Percentiles rank a stretch among this genome's conserved stretches.
These are phyloP conservation scores for Phytopythium vexans DNA, from an alignment of 352 stramenopile species.

Conservation along the genomic window DNA sequence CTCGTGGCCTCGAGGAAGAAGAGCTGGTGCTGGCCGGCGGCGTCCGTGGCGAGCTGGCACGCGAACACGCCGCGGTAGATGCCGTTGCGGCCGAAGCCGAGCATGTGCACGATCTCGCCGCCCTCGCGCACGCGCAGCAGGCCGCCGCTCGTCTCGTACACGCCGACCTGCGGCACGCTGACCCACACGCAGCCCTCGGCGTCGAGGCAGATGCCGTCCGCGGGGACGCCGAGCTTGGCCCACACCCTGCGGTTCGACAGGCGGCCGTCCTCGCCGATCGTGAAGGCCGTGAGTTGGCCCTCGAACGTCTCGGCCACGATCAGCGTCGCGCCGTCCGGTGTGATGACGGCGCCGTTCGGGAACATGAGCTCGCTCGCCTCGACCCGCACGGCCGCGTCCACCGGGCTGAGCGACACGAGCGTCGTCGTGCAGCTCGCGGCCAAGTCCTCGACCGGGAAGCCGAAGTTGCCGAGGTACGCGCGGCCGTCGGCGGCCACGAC, in stretches of 20 bases:
- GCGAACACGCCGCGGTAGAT: conserved; percentile 52
- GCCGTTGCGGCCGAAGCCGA: conserved; percentile 59
- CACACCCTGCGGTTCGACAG: conserved; percentile 51
- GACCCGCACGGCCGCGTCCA: conserved; percentile 39
- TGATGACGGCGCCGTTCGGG: conserved; percentile 71
- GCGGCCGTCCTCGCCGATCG: conserved; percentile 43
- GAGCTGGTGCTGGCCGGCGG: conserved; percentile 42
- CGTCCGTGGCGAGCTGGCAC: conserved; percentile 58
- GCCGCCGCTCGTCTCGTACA: conserved; percentile 43
- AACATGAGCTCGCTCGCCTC: conserved; percentile 60
- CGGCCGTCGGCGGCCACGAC: conserved; percentile 41
- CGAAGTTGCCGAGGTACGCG: conserved; percentile 64
- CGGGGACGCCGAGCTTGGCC: conserved; percentile 41
- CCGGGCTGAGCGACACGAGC: conserved; percentile 46
- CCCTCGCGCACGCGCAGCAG: conserved; percentile 54
- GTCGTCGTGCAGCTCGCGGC: conserved; percentile 39
- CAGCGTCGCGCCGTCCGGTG: conserved; percentile 65
- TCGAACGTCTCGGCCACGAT: conserved; percentile 68
- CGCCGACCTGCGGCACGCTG: conserved; percentile 44
- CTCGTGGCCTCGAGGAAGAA: conserved; percentile 56
- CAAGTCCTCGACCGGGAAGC: conserved; percentile 41
- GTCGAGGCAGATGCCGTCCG: conserved; percentile 64
- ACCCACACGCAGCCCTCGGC: conserved; percentile 66
- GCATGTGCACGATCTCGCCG: conserved; percentile 45
- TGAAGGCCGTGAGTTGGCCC: conserved; percentile 51